A percentile compares a stretch with the other conserved stretches of the same genome.
Evolutionary conservation across 2,329 filamentous ascomycete genomes (phyloP).

Genomic region (Diplodia scrobiculata): DNA sequence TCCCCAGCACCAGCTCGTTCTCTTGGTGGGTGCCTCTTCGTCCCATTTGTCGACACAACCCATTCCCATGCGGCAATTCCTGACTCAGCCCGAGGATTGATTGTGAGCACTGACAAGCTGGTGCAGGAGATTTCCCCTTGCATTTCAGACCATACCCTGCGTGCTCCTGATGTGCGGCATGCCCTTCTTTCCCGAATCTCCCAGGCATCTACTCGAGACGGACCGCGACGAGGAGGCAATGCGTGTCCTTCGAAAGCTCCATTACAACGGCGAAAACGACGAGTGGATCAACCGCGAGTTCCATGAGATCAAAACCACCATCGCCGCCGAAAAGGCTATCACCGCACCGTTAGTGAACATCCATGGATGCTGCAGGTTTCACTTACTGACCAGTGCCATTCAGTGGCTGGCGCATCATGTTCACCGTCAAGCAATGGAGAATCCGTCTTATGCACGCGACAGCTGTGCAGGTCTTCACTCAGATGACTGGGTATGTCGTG

Average conservation of each 20-base stretch:
- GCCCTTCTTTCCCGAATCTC: slow-evolving; percentile 47
- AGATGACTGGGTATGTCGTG: slow-evolving; percentile 57
- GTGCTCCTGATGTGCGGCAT: slow-evolving; percentile 49
- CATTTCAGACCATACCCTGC: slow-evolving; percentile 52
- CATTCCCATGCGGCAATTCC: not conserved
- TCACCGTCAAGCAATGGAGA: slow-evolving; percentile 61
- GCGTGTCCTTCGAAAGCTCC: slow-evolving; percentile 52
- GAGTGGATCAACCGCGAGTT: slow-evolving; percentile 62
- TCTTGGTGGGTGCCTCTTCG: slow-evolving; percentile 36
- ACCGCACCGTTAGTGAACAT: slow-evolving; percentile 45
- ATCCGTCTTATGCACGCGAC: slow-evolving; percentile 64
- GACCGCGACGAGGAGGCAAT: slow-evolving; percentile 60
- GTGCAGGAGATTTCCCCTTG: slow-evolving; percentile 46
- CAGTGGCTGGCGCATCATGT: slow-evolving; percentile 59
- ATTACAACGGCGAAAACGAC: slow-evolving; percentile 58
- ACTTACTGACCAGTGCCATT: not conserved
- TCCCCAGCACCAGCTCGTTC: slow-evolving; percentile 43
- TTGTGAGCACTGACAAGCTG: not conserved
- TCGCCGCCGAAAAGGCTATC: slow-evolving; percentile 60
- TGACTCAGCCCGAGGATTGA: not conserved
- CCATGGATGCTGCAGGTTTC: not conserved
- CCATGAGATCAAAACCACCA: slow-evolving; percentile 63
- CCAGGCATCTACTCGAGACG: slow-evolving; percentile 47
- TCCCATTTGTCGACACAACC: not conserved
- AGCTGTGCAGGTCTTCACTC: slow-evolving; percentile 65